A percentile compares a stretch with the other conserved stretches of the same genome.
phyloP scores from a whole-genome alignment of 768 basidiomycete genomes.

The Podaxis carcinomalis region DNA sequence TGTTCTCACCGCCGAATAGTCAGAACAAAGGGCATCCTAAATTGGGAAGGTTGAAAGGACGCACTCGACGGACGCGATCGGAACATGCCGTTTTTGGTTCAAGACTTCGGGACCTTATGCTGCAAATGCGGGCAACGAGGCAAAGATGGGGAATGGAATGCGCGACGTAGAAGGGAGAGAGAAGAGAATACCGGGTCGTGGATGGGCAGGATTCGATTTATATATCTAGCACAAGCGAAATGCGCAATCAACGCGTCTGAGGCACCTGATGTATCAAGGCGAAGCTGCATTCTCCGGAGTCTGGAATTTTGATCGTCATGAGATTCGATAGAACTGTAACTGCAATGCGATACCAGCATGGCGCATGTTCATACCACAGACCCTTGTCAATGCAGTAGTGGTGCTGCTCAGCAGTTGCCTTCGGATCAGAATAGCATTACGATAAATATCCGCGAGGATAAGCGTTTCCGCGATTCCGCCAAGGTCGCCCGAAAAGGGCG shows the following conservation, averaged over 20 bases:
- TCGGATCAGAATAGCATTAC: conserved; percentile 8
- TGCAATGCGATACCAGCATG: conserved; percentile 12
- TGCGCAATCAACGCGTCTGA: conserved; percentile 11
- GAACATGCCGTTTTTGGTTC: conserved; percentile 41
- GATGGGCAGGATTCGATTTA: conserved; percentile 8
- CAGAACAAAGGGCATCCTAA: conserved; percentile 46
- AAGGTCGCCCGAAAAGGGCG: background rate
- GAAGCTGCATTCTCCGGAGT: conserved; percentile 12
- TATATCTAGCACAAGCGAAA: conserved; percentile 16
- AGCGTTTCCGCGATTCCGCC: conserved; percentile 5
- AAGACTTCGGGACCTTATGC: conserved; percentile 20
- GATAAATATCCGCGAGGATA: conserved; percentile 7
- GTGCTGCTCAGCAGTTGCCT: background rate
- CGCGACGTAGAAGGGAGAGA: conserved; percentile 9
- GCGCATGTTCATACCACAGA: background rate
- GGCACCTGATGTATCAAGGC: conserved; percentile 9
- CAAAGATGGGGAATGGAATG: conserved; percentile 14
- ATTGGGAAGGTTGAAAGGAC: conserved; percentile 49
- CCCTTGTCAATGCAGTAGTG: background rate
- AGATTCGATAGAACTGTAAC: conserved; percentile 7
- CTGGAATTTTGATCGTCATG: conserved; percentile 13
- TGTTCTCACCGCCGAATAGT: conserved; percentile 33
- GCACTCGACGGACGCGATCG: conserved; percentile 31
- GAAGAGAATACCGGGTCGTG: conserved; percentile 13
- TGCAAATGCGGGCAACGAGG: conserved; percentile 24